Percentiles rank a stretch among this genome's conserved stretches.
phyloP scores from a whole-genome alignment of 768 basidiomycete species.

The Hydnum rufescens region DNA sequence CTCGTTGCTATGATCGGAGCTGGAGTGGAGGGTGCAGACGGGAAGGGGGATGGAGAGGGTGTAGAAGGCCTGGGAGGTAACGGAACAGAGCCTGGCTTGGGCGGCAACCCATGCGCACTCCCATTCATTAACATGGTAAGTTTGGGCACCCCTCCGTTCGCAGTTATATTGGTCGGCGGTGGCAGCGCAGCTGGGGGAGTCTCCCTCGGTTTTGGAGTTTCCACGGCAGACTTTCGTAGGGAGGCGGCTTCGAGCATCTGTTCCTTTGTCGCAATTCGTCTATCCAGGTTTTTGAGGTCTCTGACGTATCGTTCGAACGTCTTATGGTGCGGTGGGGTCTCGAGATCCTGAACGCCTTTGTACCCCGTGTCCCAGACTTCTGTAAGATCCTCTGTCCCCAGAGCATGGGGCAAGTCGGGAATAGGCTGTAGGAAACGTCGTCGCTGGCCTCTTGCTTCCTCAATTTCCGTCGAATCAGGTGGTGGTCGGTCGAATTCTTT shows the following conservation, averaged over 20 bases:
- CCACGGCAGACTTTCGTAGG: neutral
- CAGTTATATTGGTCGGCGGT: neutral
- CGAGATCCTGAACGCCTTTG: constrained; percentile 8
- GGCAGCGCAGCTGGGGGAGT: neutral
- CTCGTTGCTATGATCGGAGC: neutral
- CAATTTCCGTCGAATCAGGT: neutral
- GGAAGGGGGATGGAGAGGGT: neutral
- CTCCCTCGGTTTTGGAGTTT: neutral
- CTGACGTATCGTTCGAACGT: constrained; percentile 3
- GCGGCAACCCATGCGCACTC: neutral
- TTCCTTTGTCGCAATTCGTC: constrained; percentile 4
- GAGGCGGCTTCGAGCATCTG: constrained; percentile 1
- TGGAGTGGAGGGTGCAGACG: neutral
- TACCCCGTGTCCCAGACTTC: constrained; percentile 8
- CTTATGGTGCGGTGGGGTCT: constrained; percentile 4
- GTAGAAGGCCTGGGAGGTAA: neutral
- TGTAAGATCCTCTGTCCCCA: constrained; percentile 6
- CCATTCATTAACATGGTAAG: neutral
- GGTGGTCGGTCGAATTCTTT: constrained; percentile 9
- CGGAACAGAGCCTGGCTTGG: neutral
- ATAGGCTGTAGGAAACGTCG: neutral
- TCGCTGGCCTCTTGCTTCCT: neutral
- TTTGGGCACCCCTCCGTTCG: neutral
- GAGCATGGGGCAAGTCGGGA: neutral
- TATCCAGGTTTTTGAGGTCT: constrained; percentile 8